These are phyloP conservation scores for Penicillium malachiteum DNA, from an alignment of 495 filamentous ascomycete genomes.

Conservation along the genomic window DNA sequence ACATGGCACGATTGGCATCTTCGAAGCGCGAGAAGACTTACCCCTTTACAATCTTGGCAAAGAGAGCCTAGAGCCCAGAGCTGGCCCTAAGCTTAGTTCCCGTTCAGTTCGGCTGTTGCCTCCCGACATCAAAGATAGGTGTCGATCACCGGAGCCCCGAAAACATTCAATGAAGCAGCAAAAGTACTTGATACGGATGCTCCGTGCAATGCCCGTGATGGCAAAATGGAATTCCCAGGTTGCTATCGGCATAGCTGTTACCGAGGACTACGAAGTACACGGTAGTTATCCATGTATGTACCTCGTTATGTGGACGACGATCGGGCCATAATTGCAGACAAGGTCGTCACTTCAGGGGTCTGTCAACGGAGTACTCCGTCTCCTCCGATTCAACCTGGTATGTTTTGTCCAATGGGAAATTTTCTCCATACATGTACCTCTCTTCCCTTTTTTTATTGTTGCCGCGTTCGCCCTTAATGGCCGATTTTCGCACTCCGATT, in stretches of 20 bases:
- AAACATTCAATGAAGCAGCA: background rate
- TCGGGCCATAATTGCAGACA: background rate
- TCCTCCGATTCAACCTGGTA: background rate
- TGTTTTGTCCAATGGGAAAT: constrained; percentile 5
- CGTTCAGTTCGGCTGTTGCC: background rate
- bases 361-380: background rate
- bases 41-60: constrained; percentile 8
- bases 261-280: background rate
- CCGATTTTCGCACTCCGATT: background rate
- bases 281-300: too few species aligned
- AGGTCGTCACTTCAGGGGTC: background rate
- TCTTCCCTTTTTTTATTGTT: background rate
- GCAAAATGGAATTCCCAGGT: background rate
- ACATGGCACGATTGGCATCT: constrained; percentile 9
- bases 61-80: background rate
- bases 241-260: background rate
- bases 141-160: constrained; percentile 10
- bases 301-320: background rate
- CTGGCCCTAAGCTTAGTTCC: background rate
- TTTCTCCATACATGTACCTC: constrained; percentile 2
- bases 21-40: constrained; percentile 13
- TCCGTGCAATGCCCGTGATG: background rate
- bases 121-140: background rate
- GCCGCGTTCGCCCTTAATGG: background rate
- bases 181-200: background rate